Conservation (phyloP, 129 eudicot genomes). For the Escallonia herrerae region DNA sequence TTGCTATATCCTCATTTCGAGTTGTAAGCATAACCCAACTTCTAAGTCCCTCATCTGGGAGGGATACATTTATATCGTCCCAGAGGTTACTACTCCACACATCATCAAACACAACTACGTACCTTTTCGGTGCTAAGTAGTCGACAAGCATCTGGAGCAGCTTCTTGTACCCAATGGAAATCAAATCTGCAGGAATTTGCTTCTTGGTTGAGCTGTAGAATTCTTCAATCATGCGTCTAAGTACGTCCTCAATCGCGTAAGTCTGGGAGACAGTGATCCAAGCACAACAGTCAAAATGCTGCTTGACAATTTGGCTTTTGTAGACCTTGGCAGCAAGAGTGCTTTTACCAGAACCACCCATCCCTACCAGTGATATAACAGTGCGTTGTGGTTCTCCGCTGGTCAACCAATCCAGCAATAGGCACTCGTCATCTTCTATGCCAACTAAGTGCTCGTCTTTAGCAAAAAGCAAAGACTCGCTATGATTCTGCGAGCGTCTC, state of each 20-base stretch:
- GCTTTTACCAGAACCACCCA: constrained; percentile 26
- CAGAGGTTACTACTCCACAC: constrained; percentile 12
- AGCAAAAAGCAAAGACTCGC: not conserved
- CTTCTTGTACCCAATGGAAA: not conserved
- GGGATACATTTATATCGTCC: not conserved
- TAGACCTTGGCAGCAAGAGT: constrained; percentile 16
- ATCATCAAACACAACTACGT: constrained; percentile 17
- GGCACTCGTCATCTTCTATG: not conserved
- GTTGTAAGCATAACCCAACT: constrained; percentile 17
- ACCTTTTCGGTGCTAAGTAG: not conserved
- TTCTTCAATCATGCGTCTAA: not conserved
- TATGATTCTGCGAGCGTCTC: not conserved
- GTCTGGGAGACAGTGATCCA: constrained; percentile 20
- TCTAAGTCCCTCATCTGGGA: constrained; percentile 8
- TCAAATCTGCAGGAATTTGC: not conserved
- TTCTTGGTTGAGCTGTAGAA: not conserved
- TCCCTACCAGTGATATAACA: constrained; percentile 8
- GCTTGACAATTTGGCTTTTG: not conserved
- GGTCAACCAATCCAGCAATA: not conserved
- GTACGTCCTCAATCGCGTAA: not conserved
- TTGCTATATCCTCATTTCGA: not conserved
- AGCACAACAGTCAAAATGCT: constrained; percentile 7
- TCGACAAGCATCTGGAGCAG: not conserved
- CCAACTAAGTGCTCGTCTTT: constrained; percentile 1
- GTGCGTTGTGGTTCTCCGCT: constrained; percentile 6